Evolutionary conservation across 495 filamentous ascomycete species (phyloP), one percentile per base, ranked within the genome.

Genomic region (Penicillium samsonianum): DNA sequence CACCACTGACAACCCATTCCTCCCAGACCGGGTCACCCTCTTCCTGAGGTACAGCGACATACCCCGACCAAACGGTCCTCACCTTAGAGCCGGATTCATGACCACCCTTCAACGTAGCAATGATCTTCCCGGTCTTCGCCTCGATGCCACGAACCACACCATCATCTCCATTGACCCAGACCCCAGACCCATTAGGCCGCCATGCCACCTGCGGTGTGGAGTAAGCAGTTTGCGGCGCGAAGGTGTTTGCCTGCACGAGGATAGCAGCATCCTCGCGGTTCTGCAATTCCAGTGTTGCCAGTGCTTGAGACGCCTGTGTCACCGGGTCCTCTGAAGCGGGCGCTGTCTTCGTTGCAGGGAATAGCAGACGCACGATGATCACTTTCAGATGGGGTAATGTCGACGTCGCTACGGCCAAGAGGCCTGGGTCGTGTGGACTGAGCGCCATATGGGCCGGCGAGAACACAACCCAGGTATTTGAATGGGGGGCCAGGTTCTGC

Each of bases 161-260:
- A 69, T 90, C 87, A 63, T 90, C 87, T 10, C 82, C 82, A 69
- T 87, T 89, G 1, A 89, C 85, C 82, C 84, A 90, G 6, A 90
- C 67, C 1, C 87, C 87, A 26, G 72, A 79, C 1, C 84, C 86
- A 63, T 84, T 77, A 5, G 86, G 86, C 47, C 87, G 71, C 87
- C 87, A 90, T 9, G 73, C 80, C 10, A 88, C 68, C 58, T 81
- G 79, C 20, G 87, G 85, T 12, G 85, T 89, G 33, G 82, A 86
- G 64, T 88, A 90, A 7, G 80, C 71, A 46, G 87, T 87, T 69
- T 90, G 87, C 26, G 87, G 84, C 10, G 87, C 83, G 58, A 85
- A 73, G 0, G 87, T 86, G 57, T 74, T 87, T 5, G 79, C 73
- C 60, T 86, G 79, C 4, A 85, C 71, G 17, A 80, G 57, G 16